phyloP scores from a whole-genome alignment of 2,329 filamentous ascomycete species.

The Chaetomiaceae sp. region DNA sequence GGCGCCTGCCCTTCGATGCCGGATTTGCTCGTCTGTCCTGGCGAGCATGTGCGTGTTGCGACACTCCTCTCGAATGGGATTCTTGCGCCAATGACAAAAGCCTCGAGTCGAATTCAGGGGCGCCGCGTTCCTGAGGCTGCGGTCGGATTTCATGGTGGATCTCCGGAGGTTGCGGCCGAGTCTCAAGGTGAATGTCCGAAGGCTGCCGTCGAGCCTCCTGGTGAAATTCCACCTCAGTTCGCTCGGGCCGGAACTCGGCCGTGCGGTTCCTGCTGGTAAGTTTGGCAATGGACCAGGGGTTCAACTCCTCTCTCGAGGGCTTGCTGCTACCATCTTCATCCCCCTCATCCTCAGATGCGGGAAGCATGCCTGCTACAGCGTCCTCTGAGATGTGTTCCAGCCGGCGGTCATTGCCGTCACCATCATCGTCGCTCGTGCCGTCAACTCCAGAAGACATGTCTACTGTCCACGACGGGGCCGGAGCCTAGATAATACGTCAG shows the following conservation, averaged over 20 bases:
- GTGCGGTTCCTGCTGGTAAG: conserved; percentile 16
- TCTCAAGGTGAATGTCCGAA: not conserved
- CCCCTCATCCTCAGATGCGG: not conserved
- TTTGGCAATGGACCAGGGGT: conserved; percentile 40
- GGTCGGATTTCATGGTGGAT: not conserved
- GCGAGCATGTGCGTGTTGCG: too few relatives aligned
- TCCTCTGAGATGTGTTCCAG: not conserved
- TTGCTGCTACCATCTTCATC: not conserved
- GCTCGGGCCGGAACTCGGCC: conserved; percentile 22
- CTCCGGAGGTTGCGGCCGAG: not conserved
- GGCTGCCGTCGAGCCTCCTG: not conserved
- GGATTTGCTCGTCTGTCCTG: not conserved
- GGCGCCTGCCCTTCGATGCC: not conserved
- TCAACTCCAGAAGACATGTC: conserved; percentile 23
- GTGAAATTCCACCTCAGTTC: not conserved
- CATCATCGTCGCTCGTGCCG: conserved; percentile 8
- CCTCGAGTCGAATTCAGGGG: not conserved
- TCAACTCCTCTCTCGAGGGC: conserved; percentile 26
- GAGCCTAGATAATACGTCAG: conserved; percentile 4
- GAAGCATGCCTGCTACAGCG: not conserved
- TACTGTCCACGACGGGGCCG: conserved; percentile 13
- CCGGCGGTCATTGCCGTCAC: not conserved
- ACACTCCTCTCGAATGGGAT: not conserved
- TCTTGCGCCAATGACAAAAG: too few relatives aligned
- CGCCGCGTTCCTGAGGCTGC: not conserved